These are phyloP conservation scores for Daldinia loculata DNA, from an alignment of 495 filamentous ascomycete species.

Conservation along the genomic window DNA sequence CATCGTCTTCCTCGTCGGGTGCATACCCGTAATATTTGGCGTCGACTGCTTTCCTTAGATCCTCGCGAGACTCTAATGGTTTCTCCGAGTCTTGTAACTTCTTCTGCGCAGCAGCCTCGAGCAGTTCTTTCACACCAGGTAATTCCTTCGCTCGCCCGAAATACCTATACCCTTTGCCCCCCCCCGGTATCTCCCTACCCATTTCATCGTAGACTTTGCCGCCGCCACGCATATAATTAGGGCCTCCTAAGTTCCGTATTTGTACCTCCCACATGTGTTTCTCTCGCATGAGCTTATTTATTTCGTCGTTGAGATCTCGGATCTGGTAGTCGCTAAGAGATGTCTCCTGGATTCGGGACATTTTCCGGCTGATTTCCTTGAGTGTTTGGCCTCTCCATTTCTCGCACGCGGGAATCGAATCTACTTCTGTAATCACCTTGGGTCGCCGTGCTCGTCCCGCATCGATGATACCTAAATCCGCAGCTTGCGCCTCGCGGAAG, in stretches of 20 bases:
- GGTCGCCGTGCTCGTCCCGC: slow-evolving; percentile 88
- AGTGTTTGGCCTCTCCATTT: slow-evolving; percentile 99
- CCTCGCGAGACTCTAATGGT: slow-evolving; percentile 66
- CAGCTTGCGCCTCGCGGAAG: slow-evolving; percentile 97
- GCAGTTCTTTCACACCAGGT: slow-evolving; percentile 96
- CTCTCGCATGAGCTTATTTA: slow-evolving; percentile 98
- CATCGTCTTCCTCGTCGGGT: slow-evolving; percentile 91
- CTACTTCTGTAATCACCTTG: slow-evolving; percentile 84
- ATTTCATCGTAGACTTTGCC: slow-evolving; percentile 90
- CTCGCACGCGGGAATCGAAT: slow-evolving; percentile 86
- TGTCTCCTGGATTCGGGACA: slow-evolving; percentile 90
- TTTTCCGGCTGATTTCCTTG: slow-evolving; percentile 96
- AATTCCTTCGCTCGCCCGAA: slow-evolving; percentile 91
- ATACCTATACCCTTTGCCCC: slow-evolving; percentile 89
- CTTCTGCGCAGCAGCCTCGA: slow-evolving; percentile 77
- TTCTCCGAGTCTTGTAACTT: slow-evolving; percentile 65
- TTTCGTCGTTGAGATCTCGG: slow-evolving; percentile 97
- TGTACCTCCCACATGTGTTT: slow-evolving; percentile 99
- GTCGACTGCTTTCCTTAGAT: slow-evolving; percentile 86
- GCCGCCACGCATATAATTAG: slow-evolving; percentile 96
- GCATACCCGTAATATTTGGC: slow-evolving; percentile 97
- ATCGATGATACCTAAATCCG: slow-evolving; percentile 95
- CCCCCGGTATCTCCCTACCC: slow-evolving; percentile 87
- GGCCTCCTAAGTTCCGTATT: slow-evolving; percentile 91
- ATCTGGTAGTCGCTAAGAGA: slow-evolving; percentile 94